Base-by-base conservation (phyloP, 148 eudicot genomes). In the Rhododendron williamsianum region DNA sequence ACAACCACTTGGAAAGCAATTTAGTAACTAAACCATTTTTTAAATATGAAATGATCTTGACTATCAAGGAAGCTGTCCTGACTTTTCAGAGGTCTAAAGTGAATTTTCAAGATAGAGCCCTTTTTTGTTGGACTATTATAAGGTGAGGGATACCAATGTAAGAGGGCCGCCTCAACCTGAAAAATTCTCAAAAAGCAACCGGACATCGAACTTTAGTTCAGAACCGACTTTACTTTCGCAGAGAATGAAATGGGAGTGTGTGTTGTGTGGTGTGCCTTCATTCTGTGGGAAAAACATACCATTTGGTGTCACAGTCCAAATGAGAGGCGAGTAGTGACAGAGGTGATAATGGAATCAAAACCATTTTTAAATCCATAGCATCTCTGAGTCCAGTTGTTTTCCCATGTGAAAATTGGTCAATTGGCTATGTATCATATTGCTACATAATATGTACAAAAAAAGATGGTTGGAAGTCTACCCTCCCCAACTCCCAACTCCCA, bases 361-460 rank as follows among this genome's bases (percentile, higher is more conserved):
- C 51, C 9, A 45, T 30, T 25, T 27, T 4, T 35, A 25, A 81
- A n/a, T n/a, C 16, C 80, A 51, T 9, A 43, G 35, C 85, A 33
- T 72, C 45, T 27, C 16, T 23, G 46, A 49, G 48, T 45, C 65
- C 69, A 49, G 85, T 83, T 73, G 80, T 83, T 72, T 72, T 45
- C 46, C 80, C 85, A 83, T 72, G 85, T 83, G 80, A 65, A 27
- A 71, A 33, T 58, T 81, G 46, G 71, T n/a, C 83, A 81, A 81
- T 56, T 54, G 83, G 38, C 35, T 33, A 6, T 71, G 76, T 3
- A 51, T 52, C 51, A 79, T 30, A 27, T 30, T 4, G 16, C 16
- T 11, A 52, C 12, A 19, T 58, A 41, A 33, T 33, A 33, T 41
- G 45, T 56, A 58, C 0, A 4, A 19, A 19, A 19, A 7, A 7